Evolutionary conservation across 495 filamentous ascomycete species (phyloP).

Genomic region (Penicillium taxi): DNA sequence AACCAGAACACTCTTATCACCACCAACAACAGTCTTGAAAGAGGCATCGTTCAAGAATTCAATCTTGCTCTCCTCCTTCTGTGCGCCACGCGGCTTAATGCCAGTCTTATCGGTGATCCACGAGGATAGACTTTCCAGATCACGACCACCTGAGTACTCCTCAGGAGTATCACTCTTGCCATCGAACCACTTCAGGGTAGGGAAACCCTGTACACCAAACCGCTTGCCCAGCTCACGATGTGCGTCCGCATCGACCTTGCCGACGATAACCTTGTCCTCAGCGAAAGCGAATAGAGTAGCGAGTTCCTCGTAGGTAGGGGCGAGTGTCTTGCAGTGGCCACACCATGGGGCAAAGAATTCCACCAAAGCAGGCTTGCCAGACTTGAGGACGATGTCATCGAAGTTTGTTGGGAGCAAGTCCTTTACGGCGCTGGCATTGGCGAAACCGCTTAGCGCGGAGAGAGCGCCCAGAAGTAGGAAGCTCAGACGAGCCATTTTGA

Average conservation of each 20-base stretch:
- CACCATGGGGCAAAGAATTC: slow-evolving; percentile 99
- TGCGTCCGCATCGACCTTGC: slow-evolving; percentile 91
- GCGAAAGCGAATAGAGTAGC: slow-evolving; percentile 61
- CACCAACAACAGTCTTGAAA: slow-evolving; percentile 71
- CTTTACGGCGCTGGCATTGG: slow-evolving; percentile 50
- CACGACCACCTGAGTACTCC: slow-evolving; percentile 80
- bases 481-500: slow-evolving; percentile 42
- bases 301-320: slow-evolving; percentile 92
- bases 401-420: slow-evolving; percentile 88
- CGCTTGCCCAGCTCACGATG: slow-evolving; percentile 74
- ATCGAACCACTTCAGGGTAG: slow-evolving; percentile 96
- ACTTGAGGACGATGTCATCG: slow-evolving; percentile 78
- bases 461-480: slow-evolving; percentile 38
- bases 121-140: slow-evolving; percentile 71
- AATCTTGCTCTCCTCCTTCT: slow-evolving; percentile 64
- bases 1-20: slow-evolving; percentile 85
- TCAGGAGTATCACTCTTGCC: slow-evolving; percentile 83
- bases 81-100: slow-evolving; percentile 61
- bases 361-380: slow-evolving; percentile 90
- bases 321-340: slow-evolving; percentile 96
- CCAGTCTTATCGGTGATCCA: slow-evolving; percentile 90
- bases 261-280: slow-evolving; percentile 79
- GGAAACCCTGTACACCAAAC: slow-evolving; percentile 90
- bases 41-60: slow-evolving; percentile 69
- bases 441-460: slow-evolving; percentile 34